Evolutionary conservation across 306 rosid genomes (phyloP).

Genomic region (Vachellia collinsii): DNA sequence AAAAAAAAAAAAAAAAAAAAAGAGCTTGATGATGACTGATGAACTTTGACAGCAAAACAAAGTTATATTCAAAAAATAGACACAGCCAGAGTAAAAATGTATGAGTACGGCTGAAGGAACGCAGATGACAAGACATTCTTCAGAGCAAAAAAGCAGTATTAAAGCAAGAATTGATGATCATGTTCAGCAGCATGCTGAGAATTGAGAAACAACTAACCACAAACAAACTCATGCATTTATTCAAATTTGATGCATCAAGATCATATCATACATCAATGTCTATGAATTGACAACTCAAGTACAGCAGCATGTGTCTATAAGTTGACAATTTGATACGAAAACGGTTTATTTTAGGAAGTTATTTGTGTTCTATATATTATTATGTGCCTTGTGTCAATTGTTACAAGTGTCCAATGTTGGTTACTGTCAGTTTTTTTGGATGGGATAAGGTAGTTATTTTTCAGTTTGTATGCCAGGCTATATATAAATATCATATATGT

Average conservation of each 20-base stretch:
- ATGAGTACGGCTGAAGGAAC: background rate
- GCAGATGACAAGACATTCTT: slow-evolving; percentile 1
- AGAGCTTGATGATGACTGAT: slow-evolving; percentile 9
- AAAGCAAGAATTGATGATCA: background rate
- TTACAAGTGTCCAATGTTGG: too few species aligned
- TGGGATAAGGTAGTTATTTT: too few species aligned
- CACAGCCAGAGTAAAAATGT: background rate
- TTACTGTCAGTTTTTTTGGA: too few species aligned
- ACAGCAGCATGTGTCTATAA: background rate
- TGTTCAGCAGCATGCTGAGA: slow-evolving; percentile 22
- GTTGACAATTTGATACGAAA: background rate
- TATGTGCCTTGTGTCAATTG: too few species aligned
- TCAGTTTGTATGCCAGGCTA: too few species aligned
- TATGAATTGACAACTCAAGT: background rate
- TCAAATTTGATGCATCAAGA: background rate
- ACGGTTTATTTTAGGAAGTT: too few species aligned
- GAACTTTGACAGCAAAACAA: slow-evolving; percentile 17
- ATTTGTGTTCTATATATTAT: too few species aligned
- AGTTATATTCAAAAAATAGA: background rate
- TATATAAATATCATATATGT: too few species aligned
- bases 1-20: background rate
- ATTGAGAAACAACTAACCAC: slow-evolving; percentile 14
- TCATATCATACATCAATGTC: background rate
- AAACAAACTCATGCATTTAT: slow-evolving; percentile 9
- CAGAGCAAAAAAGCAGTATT: slow-evolving; percentile 13